Evolutionary conservation across 2,329 filamentous ascomycete genomes (phyloP), one percentile per base, ranked within the genome.

Genomic region (Fusarium secorum): DNA sequence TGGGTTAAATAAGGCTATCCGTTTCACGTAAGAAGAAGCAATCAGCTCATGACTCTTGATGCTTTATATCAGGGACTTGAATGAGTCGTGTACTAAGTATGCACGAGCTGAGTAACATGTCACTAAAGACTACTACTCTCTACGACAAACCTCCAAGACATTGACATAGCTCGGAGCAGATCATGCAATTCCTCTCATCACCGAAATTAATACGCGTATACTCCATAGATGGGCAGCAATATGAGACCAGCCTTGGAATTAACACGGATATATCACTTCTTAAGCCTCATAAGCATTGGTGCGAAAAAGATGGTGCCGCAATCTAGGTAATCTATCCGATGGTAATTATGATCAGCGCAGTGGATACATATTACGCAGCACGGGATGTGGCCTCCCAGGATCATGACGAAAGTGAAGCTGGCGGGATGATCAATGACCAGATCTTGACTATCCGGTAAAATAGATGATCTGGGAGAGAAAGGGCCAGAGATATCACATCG

Each of bases 321-420:
- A 38, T 38, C 11, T 22, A n/a, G n/a, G n/a, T n/a, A 22, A 44
- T 62, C 24, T 36, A 24, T 26, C 33, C 11, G 28, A 11, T 22
- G 20, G 42, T 67, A 45, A 67, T 67, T 67, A 41, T 45, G 64
- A 68, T 67, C 64, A 55, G 30, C 64, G n/a, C 3, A 4, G 63
- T 63, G 64, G 56, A n/a, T 60, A 20, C 28, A 18, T 20, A 7
- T 48, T 32, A 57, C 30, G 24, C 9, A n/a, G 13, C 1, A 5
- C 59, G 42, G 61, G 2, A 46, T 58, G 44, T 38, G 49, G 11
- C 5, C 24, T 24, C 24, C 24, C 24, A 24, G 24, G 24, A 24
- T 24, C 24, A n/a, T 24, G 24, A 24, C 5, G 4, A 24, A 24
- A 24, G 24, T 24, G 24, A 24, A 24, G 24, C 24, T 24, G 5